A percentile compares a stretch with the other conserved stretches of the same genome.
These are phyloP conservation scores for Pseudogymnoascus sp. DNA, from an alignment of 2,329 filamentous ascomycete species.

Conservation along the genomic window DNA sequence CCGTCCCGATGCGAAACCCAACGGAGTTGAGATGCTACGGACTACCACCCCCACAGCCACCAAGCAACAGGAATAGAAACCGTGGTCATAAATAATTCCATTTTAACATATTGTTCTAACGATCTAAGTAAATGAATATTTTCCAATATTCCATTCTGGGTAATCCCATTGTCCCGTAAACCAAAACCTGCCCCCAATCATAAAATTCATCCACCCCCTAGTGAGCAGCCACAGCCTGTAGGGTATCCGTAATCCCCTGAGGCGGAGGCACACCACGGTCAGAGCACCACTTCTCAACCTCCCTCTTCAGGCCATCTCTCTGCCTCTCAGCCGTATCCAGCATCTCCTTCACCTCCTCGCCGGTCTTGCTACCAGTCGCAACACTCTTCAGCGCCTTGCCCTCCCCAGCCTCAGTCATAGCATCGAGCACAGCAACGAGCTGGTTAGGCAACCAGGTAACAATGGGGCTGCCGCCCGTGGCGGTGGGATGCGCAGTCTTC, in stretches of 20 bases:
- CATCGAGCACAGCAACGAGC: conserved; percentile 62
- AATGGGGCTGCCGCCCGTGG: conserved; percentile 74
- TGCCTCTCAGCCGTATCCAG: conserved; percentile 61
- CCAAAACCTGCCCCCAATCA: neutral
- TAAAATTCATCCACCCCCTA: neutral
- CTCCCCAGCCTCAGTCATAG: conserved; percentile 56
- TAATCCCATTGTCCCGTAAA: neutral
- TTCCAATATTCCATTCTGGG: neutral
- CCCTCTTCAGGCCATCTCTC: conserved; percentile 59
- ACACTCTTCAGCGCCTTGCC: conserved; percentile 27
- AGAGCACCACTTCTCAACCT: conserved; percentile 67
- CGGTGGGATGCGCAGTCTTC: conserved; percentile 66
- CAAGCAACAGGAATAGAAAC: neutral
- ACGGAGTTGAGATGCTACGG: neutral
- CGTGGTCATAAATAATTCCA: neutral
- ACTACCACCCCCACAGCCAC: neutral
- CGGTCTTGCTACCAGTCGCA: conserved; percentile 23
- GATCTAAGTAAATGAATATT: neutral
- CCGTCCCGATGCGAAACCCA: neutral
- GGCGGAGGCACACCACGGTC: conserved; percentile 32
- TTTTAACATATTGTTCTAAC: neutral
- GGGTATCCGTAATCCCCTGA: neutral
- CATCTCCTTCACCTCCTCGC: conserved; percentile 40
- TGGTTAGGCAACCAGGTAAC: conserved; percentile 82
- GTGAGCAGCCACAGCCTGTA: neutral